Evolutionary conservation across 768 basidiomycete species (phyloP).

Genomic region (Dendrothele bispora): DNA sequence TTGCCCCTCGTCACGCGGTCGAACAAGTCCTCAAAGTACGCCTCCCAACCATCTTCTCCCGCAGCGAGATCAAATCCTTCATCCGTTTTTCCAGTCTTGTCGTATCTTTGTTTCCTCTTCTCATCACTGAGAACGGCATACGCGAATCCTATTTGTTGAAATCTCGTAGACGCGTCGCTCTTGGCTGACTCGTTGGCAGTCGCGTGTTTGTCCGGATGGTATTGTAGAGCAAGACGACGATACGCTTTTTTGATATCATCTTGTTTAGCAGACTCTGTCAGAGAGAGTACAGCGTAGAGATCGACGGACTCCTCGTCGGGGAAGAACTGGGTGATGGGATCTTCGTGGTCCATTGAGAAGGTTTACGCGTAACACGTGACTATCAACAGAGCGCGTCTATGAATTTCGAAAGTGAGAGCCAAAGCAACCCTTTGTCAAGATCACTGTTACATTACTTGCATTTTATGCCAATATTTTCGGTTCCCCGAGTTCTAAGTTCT

Average conservation of each 20-base stretch:
- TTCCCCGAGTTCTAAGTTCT: too few species aligned
- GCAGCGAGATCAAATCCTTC: conserved; percentile 71
- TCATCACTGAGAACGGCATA: conserved; percentile 87
- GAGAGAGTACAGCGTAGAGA: conserved; percentile 72
- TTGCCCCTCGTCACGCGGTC: conserved; percentile 83
- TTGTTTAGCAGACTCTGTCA: conserved; percentile 50
- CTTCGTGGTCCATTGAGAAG: conserved; percentile 62
- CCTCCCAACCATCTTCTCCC: conserved; percentile 90
- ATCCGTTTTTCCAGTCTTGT: conserved; percentile 81
- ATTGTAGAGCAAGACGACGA: conserved; percentile 74
- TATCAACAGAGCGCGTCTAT: neutral
- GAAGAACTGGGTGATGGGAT: conserved; percentile 78
- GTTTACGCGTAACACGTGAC: conserved; percentile 13
- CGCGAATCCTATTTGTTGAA: conserved; percentile 93
- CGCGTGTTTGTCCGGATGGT: conserved; percentile 91
- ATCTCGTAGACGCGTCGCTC: conserved; percentile 70
- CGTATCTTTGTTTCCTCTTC: conserved; percentile 74
- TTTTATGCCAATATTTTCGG: too few species aligned
- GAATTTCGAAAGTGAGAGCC: neutral
- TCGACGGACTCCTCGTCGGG: conserved; percentile 70
- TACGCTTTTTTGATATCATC: conserved; percentile 85
- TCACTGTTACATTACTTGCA: too few species aligned
- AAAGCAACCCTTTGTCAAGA: neutral
- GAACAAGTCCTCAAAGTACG: conserved; percentile 91
- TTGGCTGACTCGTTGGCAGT: conserved; percentile 57